These are phyloP conservation scores for Periconia macrospinosa DNA, from an alignment of 2,329 filamentous ascomycete species.

Conservation along the genomic window DNA sequence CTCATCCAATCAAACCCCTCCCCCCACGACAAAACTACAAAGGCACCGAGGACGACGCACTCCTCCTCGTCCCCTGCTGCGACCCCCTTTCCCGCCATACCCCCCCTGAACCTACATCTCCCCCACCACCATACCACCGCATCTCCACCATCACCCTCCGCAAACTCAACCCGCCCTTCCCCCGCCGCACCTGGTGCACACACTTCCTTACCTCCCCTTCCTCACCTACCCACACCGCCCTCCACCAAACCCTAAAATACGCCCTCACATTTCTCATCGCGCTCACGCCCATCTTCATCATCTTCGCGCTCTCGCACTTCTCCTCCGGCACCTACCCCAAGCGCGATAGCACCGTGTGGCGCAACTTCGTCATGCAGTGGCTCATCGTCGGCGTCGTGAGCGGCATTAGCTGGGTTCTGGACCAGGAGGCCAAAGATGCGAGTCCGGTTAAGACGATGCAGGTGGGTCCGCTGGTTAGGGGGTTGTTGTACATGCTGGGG, in stretches of 20 bases:
- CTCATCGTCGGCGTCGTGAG: conserved; percentile 12
- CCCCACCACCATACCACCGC: background rate
- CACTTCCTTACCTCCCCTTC: background rate
- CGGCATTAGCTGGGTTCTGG: conserved; percentile 15
- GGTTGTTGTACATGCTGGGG: conserved; percentile 7
- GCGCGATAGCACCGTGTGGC: conserved; percentile 16
- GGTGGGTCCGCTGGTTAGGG: conserved; percentile 1
- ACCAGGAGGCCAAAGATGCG: conserved; percentile 19
- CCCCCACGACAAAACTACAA: conserved; percentile 9
- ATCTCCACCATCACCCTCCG: background rate
- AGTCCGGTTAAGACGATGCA: background rate
- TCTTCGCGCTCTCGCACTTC: conserved; percentile 26
- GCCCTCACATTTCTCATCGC: conserved; percentile 10
- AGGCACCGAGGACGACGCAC: conserved; percentile 4
- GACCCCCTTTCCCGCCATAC: conserved; percentile 3
- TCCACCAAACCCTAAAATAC: conserved; percentile 9
- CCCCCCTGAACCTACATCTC: background rate
- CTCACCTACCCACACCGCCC: background rate
- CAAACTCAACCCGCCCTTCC: background rate
- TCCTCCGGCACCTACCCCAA: conserved; percentile 20
- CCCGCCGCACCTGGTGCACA: background rate
- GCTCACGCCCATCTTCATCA: conserved; percentile 23
- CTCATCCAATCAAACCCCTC: conserved; percentile 1
- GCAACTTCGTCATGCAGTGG: conserved; percentile 27
- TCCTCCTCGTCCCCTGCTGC: conserved; percentile 15